Evolutionary conservation across 768 basidiomycete species (phyloP).

Genomic region (Xerocomus brunneocitrinus): DNA sequence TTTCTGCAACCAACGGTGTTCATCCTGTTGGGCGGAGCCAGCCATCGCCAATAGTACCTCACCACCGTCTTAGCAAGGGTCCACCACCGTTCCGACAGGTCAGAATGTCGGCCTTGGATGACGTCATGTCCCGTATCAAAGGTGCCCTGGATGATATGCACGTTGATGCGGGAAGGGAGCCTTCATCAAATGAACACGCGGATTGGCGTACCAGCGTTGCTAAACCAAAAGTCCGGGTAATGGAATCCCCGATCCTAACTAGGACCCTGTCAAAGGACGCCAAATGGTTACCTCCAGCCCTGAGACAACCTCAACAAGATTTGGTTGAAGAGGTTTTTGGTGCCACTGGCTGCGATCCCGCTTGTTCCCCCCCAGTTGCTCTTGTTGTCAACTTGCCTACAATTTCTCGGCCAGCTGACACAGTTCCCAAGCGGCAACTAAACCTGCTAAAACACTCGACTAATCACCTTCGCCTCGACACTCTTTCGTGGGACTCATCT

Average conservation of each 20-base stretch:
- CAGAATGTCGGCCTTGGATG: slow-evolving; percentile 71
- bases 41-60: slow-evolving; percentile 11
- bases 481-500: slow-evolving; percentile 69
- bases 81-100: slow-evolving; percentile 40
- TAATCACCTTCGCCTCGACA: slow-evolving; percentile 50
- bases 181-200: slow-evolving; percentile 14
- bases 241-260: slow-evolving; percentile 11
- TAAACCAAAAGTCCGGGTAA: slow-evolving; percentile 20
- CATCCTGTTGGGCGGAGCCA: slow-evolving; percentile 14
- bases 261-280: slow-evolving; percentile 32
- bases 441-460: slow-evolving; percentile 37
- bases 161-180: slow-evolving; percentile 32
- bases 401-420: slow-evolving; percentile 37
- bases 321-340: slow-evolving; percentile 42
- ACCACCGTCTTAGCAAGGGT: slow-evolving; percentile 22
- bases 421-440: slow-evolving; percentile 47
- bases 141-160: slow-evolving; percentile 73
- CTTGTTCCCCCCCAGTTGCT: slow-evolving; percentile 37
- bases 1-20: slow-evolving; percentile 17
- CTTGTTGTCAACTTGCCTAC: slow-evolving; percentile 48
- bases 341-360: slow-evolving; percentile 45
- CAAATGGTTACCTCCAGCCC: slow-evolving; percentile 57
- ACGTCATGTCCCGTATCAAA: slow-evolving; percentile 82
- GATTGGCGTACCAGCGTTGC: slow-evolving; percentile 19
- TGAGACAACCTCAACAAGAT: slow-evolving; percentile 36